Evolutionary conservation across 106 monocot species (phyloP), one percentile per base, ranked within the genome.

Genomic region (Triglochin maritima): DNA sequence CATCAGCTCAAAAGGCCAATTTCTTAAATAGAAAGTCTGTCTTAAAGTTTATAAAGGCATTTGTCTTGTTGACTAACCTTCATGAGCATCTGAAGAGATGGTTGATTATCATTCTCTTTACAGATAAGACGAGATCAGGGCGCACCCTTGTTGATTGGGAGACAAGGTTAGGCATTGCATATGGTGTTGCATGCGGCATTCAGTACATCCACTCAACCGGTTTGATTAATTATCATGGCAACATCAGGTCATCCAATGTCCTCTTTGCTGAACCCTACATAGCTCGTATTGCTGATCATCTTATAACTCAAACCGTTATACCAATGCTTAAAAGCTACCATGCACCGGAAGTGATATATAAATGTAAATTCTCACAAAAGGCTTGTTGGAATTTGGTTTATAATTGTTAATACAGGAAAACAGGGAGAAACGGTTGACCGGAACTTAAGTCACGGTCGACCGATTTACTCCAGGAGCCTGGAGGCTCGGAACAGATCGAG

Each of bases 171-270:
- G 65, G 61, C 64, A 81, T 86, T 56, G 83, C 89, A 10, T 54
- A 83, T 15, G 72, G 69, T 6, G 79, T 79, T 42, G 89, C 89
- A 60, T 66, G 79, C 11, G 89, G 81, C 13, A 46, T 89, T 3
- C 70, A 66, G 42, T 81, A 81, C 81, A 81, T 89, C 65, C 89
- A 89, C 57, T 86, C 89, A 9, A 65, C 71, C 0, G 66, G 78
- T 57, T 71, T 72, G 2, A 44, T 13, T 3, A 67, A 67, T 47
- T 76, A 83, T 60, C 89, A 89, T 42, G 86, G 89, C 45, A 86
- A 86, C 77, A 80, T 89, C 60, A 89, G 83, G 59, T 81, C 89
- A 66, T 89, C 86, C 70, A 89, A 89, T 75, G 56, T 89, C 65
- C 86, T 89, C 62, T 80, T 89, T 16, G 12, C 49, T 71, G 69